Conservation (phyloP, 164 flowering plant genomes). For the Amborella trichopoda region DNA sequence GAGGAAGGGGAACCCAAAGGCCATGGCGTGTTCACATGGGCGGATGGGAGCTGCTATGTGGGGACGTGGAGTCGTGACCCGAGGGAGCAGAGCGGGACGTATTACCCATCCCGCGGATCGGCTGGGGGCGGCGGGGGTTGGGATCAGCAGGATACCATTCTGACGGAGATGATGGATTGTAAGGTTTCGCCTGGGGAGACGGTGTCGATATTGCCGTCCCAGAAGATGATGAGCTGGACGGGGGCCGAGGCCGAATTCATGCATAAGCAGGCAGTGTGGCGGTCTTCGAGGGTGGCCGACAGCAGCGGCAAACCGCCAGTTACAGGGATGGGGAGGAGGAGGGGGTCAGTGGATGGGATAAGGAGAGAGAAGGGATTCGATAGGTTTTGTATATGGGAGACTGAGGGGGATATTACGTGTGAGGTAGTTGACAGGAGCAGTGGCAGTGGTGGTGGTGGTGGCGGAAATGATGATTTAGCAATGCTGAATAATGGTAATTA, state of each 20-base stretch:
- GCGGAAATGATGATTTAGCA: neutral
- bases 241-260: conserved; percentile 7
- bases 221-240: conserved; percentile 31
- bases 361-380: neutral
- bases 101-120: conserved; percentile 33
- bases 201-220: conserved; percentile 63
- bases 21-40: conserved; percentile 48
- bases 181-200: conserved; percentile 49
- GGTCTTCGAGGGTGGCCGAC: conserved; percentile 25
- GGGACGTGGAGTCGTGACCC: conserved; percentile 68
- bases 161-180: conserved; percentile 34
- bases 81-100: conserved; percentile 48
- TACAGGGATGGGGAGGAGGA: conserved; percentile 36
- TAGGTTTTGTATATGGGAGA: conserved; percentile 2
- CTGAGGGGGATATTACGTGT: neutral
- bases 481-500: neutral
- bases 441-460: neutral
- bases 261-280: conserved; percentile 44
- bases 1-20: conserved; percentile 61
- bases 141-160: conserved; percentile 59
- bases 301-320: conserved; percentile 20
- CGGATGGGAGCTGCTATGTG: conserved; percentile 54
- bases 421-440: conserved; percentile 1
- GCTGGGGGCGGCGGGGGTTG: conserved; percentile 29
- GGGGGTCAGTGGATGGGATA: conserved; percentile 4